Evolutionary conservation across 1,284 basidiomycete species (phyloP).

Genomic region (Wolfiporia cocos): DNA sequence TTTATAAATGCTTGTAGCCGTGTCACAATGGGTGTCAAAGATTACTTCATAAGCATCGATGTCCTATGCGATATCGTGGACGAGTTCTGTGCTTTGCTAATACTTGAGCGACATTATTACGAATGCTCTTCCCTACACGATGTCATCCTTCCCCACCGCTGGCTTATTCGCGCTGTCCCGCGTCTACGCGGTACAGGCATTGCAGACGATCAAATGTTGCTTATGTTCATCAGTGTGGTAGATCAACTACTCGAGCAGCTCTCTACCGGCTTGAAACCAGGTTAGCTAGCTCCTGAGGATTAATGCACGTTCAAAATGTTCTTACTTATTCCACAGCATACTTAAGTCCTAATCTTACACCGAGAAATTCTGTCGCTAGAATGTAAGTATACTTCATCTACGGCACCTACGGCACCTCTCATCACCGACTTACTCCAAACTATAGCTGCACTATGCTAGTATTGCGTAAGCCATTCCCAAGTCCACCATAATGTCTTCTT

Average conservation of each 20-base stretch:
- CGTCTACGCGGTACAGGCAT: no score
- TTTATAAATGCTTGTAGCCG: conserved; percentile 34
- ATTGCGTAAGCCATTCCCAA: neutral
- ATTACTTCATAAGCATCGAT: conserved; percentile 31
- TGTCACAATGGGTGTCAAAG: conserved; percentile 28
- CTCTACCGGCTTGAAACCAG: neutral
- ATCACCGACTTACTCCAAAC: neutral
- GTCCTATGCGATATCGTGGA: conserved; percentile 44
- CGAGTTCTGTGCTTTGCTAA: conserved; percentile 30
- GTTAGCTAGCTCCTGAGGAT: neutral
- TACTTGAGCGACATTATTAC: conserved; percentile 31
- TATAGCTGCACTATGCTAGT: neutral
- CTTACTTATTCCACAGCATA: neutral
- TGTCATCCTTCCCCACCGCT: conserved; percentile 41
- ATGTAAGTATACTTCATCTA: neutral
- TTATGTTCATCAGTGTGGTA: no score
- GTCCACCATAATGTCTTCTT: neutral
- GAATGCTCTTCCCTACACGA: conserved; percentile 29
- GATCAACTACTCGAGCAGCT: neutral
- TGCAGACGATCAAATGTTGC: no score
- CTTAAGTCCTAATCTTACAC: neutral
- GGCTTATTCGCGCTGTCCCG: conserved; percentile 33
- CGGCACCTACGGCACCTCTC: neutral
- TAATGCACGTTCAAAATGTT: neutral
- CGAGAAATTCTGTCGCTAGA: neutral